Conservation (phyloP, 805 yeast genomes). For the Sungouiozyma intestinalis region DNA sequence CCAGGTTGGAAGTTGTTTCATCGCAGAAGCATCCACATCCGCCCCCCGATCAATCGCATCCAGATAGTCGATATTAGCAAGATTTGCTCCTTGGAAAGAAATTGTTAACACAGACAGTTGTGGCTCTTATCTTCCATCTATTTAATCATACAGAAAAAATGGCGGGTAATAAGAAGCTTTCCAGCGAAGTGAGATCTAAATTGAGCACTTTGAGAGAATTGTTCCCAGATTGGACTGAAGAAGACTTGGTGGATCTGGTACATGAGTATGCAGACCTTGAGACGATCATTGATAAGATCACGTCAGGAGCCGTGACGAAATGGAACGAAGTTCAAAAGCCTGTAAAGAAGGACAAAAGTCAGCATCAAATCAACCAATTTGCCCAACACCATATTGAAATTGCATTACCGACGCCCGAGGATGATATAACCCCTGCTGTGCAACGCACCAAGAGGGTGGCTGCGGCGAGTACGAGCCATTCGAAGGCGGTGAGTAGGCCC, state of each 20-base stretch:
- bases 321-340: constrained; percentile 87
- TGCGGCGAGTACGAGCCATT: constrained; percentile 6
- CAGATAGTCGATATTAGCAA: too few relatives aligned
- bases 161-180: constrained; percentile 14
- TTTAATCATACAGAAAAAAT: too few relatives aligned
- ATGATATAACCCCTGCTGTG: constrained; percentile 2
- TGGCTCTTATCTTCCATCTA: too few relatives aligned
- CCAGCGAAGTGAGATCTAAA: constrained; percentile 30
- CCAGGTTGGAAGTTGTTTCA: too few relatives aligned
- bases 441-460: constrained; percentile 8
- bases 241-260: constrained; percentile 68
- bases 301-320: constrained; percentile 79
- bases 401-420: constrained; percentile 6
- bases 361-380: constrained; percentile 9
- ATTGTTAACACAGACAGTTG: too few relatives aligned
- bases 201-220: constrained; percentile 60
- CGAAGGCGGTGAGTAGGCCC: constrained; percentile 5
- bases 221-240: constrained; percentile 91
- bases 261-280: constrained; percentile 71
- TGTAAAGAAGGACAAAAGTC: constrained; percentile 44
- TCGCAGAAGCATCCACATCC: too few relatives aligned
- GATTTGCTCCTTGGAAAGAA: too few relatives aligned
- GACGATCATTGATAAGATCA: constrained; percentile 73
- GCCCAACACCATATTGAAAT: constrained; percentile 1
- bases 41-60: too few relatives aligned